These are phyloP conservation scores for Venturia carpophila DNA, from an alignment of 2,329 filamentous ascomycete genomes.

Conservation along the genomic window DNA sequence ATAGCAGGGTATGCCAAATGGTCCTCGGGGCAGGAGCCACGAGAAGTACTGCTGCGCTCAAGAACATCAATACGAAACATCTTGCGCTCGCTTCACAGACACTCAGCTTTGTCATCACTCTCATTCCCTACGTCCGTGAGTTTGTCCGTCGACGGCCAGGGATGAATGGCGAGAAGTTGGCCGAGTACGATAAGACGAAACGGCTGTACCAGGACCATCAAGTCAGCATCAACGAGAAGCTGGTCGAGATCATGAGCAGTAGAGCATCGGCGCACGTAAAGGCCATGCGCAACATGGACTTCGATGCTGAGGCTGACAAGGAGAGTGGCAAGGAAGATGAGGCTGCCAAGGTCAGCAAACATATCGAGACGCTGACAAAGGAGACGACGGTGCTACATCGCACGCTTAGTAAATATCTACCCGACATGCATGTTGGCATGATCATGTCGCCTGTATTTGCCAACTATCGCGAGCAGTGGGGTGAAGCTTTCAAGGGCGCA, in stretches of 20 bases:
- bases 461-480: constrained; percentile 73
- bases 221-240: constrained; percentile 81
- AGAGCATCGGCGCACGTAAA: constrained; percentile 67
- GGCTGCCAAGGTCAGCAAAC: constrained; percentile 48
- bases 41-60: constrained; percentile 68
- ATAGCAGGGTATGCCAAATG: constrained; percentile 90
- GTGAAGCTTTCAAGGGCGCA: constrained; percentile 59
- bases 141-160: constrained; percentile 70
- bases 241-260: constrained; percentile 85
- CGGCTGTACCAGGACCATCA: constrained; percentile 83
- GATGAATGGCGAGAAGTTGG: constrained; percentile 47
- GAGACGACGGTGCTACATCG: constrained; percentile 80
- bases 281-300: constrained; percentile 65
- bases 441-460: constrained; percentile 83
- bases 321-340: constrained; percentile 21
- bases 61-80: constrained; percentile 95
- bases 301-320: constrained; percentile 47
- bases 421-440: constrained; percentile 65
- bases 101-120: constrained; percentile 73
- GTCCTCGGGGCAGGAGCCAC: constrained; percentile 93
- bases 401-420: constrained; percentile 73
- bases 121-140: constrained; percentile 86
- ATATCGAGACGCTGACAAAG: constrained; percentile 81
- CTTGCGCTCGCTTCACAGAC: constrained; percentile 86
- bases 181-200: constrained; percentile 82